A percentile compares a stretch with the other conserved stretches of the same genome.
phyloP scores from a whole-genome alignment of 768 basidiomycete species.

The Naganishia vaughanmartiniae region DNA sequence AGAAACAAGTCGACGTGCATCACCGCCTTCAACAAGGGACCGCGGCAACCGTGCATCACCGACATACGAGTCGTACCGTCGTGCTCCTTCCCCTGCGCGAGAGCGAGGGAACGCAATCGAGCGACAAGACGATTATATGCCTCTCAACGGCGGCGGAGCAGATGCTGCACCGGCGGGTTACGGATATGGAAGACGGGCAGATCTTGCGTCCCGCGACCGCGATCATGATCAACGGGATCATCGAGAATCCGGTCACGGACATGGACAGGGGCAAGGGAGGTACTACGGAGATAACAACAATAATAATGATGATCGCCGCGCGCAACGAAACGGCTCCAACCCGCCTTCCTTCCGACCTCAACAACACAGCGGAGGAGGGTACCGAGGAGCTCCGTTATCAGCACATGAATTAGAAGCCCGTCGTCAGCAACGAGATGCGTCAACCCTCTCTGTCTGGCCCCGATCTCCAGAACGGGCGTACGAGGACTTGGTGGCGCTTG shows the following conservation, averaged over 20 bases:
- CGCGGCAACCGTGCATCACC: conserved; percentile 4
- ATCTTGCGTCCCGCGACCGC: neutral
- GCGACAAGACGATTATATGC: conserved; percentile 16
- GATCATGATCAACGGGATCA: too few relatives aligned
- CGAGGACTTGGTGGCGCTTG: conserved; percentile 49
- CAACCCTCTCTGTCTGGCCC: conserved; percentile 49
- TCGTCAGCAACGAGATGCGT: conserved; percentile 42
- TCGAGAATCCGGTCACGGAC: neutral
- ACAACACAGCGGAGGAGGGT: neutral
- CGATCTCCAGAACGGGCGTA: conserved; percentile 45
- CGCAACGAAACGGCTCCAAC: neutral
- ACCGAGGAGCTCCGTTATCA: neutral
- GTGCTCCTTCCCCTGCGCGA: neutral
- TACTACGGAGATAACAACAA: neutral
- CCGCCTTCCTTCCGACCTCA: neutral
- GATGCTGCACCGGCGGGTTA: neutral
- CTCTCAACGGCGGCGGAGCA: neutral
- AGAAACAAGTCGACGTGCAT: neutral
- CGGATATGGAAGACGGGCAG: conserved; percentile 8
- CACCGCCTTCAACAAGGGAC: neutral
- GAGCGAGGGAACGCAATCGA: neutral
- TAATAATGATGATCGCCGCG: neutral
- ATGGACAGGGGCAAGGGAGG: neutral
- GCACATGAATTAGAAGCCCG: conserved; percentile 28
- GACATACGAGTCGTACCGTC: conserved; percentile 2